These are phyloP conservation scores for Panicum hallii DNA, from an alignment of 202 grass and related monocot species.

Conservation along the genomic window DNA sequence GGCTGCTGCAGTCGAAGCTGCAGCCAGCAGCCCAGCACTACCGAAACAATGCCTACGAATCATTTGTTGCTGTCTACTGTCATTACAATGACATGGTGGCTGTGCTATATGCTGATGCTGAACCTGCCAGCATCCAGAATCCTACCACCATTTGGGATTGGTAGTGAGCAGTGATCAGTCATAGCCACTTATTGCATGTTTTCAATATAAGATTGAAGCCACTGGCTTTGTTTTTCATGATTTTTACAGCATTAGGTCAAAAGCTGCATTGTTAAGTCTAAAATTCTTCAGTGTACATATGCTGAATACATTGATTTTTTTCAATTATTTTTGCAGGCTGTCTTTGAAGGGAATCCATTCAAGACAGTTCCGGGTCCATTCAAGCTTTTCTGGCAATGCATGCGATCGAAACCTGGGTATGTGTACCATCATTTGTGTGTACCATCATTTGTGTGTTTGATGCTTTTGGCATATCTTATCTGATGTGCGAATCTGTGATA, in stretches of 20 bases:
- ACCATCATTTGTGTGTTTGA: not conserved
- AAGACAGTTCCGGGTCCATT: conserved; percentile 92
- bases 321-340: conserved; percentile 61
- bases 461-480: not conserved
- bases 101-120: not conserved
- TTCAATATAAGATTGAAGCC: not conserved
- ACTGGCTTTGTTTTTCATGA: not conserved
- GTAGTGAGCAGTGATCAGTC: not conserved
- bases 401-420: conserved; percentile 91
- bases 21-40: too few relatives aligned
- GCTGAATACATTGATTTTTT: not conserved
- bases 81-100: not conserved
- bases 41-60: not conserved
- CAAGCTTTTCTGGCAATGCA: conserved; percentile 90
- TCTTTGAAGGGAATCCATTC: conserved; percentile 98
- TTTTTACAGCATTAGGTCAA: not conserved
- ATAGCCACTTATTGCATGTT: not conserved
- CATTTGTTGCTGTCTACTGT: not conserved
- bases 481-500: not conserved
- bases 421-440: not conserved
- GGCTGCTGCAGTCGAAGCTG: too few relatives aligned
- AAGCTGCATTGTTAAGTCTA: not conserved
- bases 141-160: not conserved
- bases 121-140: not conserved
- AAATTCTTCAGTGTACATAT: conserved; percentile 7